Conservation (phyloP, 1,284 basidiomycete species). For the Ganoderma multipileum region DNA sequence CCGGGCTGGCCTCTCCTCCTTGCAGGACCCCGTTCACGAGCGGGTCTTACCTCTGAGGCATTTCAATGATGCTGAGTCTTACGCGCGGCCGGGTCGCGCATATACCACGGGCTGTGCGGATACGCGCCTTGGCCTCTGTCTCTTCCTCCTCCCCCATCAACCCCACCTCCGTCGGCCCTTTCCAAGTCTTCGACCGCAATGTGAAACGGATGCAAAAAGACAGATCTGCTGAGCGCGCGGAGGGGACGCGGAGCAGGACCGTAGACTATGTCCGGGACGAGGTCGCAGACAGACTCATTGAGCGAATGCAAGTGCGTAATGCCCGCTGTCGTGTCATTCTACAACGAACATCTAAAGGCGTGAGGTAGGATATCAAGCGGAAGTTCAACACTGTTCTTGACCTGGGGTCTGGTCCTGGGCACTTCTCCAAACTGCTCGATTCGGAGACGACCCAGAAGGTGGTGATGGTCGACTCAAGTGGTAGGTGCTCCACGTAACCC, state of each 20-base stretch:
- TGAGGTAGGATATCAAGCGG: constrained; percentile 85
- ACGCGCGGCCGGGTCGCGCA: constrained; percentile 7
- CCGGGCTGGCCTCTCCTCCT: neutral
- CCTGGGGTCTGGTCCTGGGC: constrained; percentile 93
- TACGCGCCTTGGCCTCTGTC: constrained; percentile 35
- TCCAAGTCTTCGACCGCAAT: constrained; percentile 88
- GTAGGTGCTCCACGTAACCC: constrained; percentile 49
- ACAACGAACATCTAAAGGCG: neutral
- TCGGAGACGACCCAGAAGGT: constrained; percentile 74
- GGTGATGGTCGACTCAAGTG: constrained; percentile 89
- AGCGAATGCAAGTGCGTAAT: constrained; percentile 77
- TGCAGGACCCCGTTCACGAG: neutral
- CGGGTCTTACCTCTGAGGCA: neutral
- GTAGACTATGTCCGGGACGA: constrained; percentile 96
- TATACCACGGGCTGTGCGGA: neutral
- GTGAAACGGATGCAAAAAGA: constrained; percentile 88
- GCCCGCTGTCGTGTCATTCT: neutral
- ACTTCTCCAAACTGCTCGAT: constrained; percentile 88
- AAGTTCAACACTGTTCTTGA: constrained; percentile 86
- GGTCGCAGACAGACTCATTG: constrained; percentile 89
- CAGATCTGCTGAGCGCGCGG: constrained; percentile 68
- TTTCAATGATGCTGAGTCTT: constrained; percentile 10
- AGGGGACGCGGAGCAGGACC: constrained; percentile 67
- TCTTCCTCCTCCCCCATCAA: constrained; percentile 44
- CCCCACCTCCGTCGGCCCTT: constrained; percentile 59